A percentile compares a stretch with the other conserved stretches of the same genome.
Evolutionary conservation across 2,329 filamentous ascomycete genomes (phyloP).

Genomic region (Aspergillus unguis): DNA sequence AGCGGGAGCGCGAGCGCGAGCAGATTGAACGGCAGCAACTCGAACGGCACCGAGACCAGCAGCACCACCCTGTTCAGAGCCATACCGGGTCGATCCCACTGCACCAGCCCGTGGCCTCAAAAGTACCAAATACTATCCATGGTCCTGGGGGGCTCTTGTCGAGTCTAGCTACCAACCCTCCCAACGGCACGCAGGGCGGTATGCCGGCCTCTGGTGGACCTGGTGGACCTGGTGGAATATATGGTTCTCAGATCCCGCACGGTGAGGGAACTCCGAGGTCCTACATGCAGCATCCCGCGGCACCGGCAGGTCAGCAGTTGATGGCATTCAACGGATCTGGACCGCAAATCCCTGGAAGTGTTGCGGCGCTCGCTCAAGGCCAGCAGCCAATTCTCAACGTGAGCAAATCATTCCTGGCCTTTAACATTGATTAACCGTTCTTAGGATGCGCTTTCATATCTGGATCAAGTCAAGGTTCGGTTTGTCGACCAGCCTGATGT

Average conservation of each 20-base stretch:
- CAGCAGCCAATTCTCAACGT: constrained; percentile 78
- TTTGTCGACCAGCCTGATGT: constrained; percentile 97
- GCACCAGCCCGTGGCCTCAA: constrained; percentile 87
- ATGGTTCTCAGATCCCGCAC: constrained; percentile 65
- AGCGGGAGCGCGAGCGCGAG: constrained; percentile 46
- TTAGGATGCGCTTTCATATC: constrained; percentile 82
- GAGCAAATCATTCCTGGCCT: constrained; percentile 27
- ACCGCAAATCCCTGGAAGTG: constrained; percentile 47
- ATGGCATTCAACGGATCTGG: constrained; percentile 47
- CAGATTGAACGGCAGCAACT: constrained; percentile 54
- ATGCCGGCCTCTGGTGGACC: constrained; percentile 60
- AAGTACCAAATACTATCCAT: constrained; percentile 77
- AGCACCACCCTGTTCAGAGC: constrained; percentile 75
- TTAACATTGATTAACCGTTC: constrained; percentile 29
- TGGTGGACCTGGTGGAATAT: constrained; percentile 61
- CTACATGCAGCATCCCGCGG: constrained; percentile 61
- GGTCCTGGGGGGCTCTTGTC: constrained; percentile 85
- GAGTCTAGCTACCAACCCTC: constrained; percentile 62
- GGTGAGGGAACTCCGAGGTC: constrained; percentile 53
- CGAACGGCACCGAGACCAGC: constrained; percentile 56
- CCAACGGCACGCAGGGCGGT: constrained; percentile 52
- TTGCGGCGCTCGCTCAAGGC: constrained; percentile 65
- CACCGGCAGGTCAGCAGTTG: constrained; percentile 53
- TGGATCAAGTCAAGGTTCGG: constrained; percentile 97
- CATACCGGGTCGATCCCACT: constrained; percentile 84